Conservation (phyloP, 495 filamentous ascomycete genomes). For the Usnea hakonensis region DNA sequence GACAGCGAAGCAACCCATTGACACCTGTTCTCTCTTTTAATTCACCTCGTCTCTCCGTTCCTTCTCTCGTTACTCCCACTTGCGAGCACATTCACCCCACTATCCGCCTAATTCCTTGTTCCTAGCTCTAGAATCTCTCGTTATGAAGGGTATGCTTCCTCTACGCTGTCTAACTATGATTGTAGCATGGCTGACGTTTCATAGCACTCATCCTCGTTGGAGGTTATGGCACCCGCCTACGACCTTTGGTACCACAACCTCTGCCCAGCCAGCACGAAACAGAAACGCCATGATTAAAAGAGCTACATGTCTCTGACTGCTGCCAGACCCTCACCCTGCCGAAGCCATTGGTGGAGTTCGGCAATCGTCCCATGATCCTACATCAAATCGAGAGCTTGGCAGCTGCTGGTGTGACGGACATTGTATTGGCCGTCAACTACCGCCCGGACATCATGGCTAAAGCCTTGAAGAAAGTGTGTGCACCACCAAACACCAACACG, state of each 20-base stretch:
- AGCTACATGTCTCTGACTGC: conserved; percentile 14
- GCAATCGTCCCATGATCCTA: conserved; percentile 97
- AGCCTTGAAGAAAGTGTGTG: conserved; percentile 56
- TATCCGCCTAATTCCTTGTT: not conserved
- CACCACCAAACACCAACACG: not conserved
- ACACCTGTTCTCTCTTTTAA: not conserved
- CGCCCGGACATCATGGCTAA: conserved; percentile 90
- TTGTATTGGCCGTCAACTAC: conserved; percentile 98
- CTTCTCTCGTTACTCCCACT: not conserved
- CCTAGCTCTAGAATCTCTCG: not conserved
- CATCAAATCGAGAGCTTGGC: conserved; percentile 96
- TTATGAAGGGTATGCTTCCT: conserved; percentile 11
- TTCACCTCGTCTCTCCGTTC: too few species aligned
- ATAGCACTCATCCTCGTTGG: conserved; percentile 98
- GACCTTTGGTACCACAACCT: conserved; percentile 74
- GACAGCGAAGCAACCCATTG: not conserved
- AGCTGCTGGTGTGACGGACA: conserved; percentile 92
- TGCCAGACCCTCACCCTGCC: conserved; percentile 87
- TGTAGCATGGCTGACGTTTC: conserved; percentile 4
- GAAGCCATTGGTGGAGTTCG: conserved; percentile 96
- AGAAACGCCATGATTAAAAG: not conserved
- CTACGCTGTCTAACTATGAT: not conserved
- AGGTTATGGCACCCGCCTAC: conserved; percentile 96
- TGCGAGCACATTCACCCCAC: not conserved
- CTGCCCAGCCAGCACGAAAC: conserved; percentile 15